phyloP scores from a whole-genome alignment of 805 yeast species.

The Middelhovenomyces tepae region DNA sequence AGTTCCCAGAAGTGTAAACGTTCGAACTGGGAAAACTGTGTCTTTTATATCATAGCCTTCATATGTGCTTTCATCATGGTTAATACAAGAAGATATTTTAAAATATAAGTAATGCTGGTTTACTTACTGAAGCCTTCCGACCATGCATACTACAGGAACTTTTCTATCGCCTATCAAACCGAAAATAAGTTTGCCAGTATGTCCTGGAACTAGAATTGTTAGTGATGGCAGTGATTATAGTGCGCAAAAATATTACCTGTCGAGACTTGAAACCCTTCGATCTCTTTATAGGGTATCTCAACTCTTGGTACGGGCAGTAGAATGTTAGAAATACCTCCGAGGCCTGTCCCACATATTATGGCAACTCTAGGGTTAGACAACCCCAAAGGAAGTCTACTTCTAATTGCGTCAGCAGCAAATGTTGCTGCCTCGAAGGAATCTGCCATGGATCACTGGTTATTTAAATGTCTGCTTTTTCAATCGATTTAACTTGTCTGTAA shows the following conservation, averaged over 20 bases:
- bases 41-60: conserved; percentile 83
- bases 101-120: not conserved
- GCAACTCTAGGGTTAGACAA: conserved; percentile 49
- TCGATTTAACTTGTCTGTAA: no score
- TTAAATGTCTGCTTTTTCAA: no score
- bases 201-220: conserved; percentile 61
- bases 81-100: not conserved
- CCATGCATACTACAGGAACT: conserved; percentile 85
- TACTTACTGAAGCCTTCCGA: conserved; percentile 68
- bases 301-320: conserved; percentile 32
- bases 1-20: conserved; percentile 56
- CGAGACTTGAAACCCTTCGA: conserved; percentile 74
- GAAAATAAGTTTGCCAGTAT: conserved; percentile 71
- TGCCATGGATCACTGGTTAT: no score
- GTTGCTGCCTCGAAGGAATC: no score
- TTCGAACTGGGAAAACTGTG: conserved; percentile 79
- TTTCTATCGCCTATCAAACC: conserved; percentile 62
- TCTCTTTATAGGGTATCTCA: conserved; percentile 51
- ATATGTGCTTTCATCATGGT: conserved; percentile 39
- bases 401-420: conserved; percentile 15
- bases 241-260: conserved; percentile 34
- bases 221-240: not conserved
- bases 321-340: conserved; percentile 70
- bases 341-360: conserved; percentile 90
- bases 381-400: conserved; percentile 13